Conservation (phyloP, 345 rosid genomes). For the Melastoma malabathricum region DNA sequence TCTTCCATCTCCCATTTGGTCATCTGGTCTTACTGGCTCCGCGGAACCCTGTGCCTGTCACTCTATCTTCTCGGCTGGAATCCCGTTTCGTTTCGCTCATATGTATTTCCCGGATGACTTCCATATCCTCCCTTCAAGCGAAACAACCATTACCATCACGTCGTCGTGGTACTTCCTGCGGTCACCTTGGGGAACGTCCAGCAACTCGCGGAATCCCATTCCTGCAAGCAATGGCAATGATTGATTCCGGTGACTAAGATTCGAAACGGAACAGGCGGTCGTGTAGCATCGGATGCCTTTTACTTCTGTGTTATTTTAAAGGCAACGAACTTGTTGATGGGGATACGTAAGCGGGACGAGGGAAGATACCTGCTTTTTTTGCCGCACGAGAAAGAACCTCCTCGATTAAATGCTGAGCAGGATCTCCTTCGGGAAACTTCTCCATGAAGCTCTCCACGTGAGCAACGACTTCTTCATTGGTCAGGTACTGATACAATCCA, state of each 20-base stretch:
- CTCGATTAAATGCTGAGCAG: slow-evolving; percentile 87
- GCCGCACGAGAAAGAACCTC: slow-evolving; percentile 92
- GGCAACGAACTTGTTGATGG: neutral
- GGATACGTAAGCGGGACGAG: neutral
- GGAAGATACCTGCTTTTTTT: slow-evolving; percentile 77
- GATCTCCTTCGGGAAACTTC: slow-evolving; percentile 95
- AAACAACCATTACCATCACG: slow-evolving; percentile 88
- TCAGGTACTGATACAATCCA: slow-evolving; percentile 89
- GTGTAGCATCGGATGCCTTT: too few relatives aligned
- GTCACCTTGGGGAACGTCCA: slow-evolving; percentile 95
- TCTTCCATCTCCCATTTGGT: too few relatives aligned
- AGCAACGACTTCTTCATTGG: slow-evolving; percentile 84
- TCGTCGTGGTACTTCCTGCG: slow-evolving; percentile 93
- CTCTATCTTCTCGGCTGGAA: neutral
- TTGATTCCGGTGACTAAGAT: neutral
- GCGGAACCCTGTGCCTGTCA: too few relatives aligned
- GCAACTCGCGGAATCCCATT: slow-evolving; percentile 77
- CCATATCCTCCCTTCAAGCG: slow-evolving; percentile 97
- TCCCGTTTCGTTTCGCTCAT: slow-evolving; percentile 18
- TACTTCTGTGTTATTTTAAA: neutral
- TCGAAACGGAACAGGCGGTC: too few relatives aligned
- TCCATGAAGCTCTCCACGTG: slow-evolving; percentile 69
- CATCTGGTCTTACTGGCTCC: too few relatives aligned
- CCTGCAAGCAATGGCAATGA: slow-evolving; percentile 28
- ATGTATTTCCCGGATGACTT: slow-evolving; percentile 94